These are phyloP conservation scores for Naganishia antarctica DNA, from an alignment of 768 basidiomycete genomes.

Conservation along the genomic window DNA sequence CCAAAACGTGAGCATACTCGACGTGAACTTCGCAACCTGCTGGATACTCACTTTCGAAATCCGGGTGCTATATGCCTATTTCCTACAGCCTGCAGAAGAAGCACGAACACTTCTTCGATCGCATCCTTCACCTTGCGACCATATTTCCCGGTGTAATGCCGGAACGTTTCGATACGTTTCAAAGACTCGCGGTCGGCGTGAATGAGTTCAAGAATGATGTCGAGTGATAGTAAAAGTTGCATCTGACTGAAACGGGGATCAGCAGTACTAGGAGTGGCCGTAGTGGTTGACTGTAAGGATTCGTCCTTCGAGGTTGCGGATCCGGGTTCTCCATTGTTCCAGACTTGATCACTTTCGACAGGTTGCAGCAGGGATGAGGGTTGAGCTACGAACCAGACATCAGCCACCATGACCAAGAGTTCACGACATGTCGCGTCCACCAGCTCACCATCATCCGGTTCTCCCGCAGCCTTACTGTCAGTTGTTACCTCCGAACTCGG, in stretches of 20 bases:
- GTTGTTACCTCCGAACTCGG: background rate
- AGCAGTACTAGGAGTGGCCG: slow-evolving; percentile 10
- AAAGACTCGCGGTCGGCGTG: slow-evolving; percentile 85
- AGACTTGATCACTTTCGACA: slow-evolving; percentile 12
- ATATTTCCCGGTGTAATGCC: slow-evolving; percentile 76
- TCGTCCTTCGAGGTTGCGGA: slow-evolving; percentile 9
- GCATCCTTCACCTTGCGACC: slow-evolving; percentile 85
- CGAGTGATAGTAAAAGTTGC: slow-evolving; percentile 84
- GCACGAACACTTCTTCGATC: slow-evolving; percentile 86
- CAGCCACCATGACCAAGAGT: background rate
- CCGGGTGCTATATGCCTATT: slow-evolving; percentile 75
- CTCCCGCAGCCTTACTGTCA: slow-evolving; percentile 8
- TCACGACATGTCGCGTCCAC: background rate
- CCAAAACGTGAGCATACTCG: background rate
- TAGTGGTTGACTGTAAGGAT: background rate
- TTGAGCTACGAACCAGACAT: background rate
- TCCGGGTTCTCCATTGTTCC: background rate
- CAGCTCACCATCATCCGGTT: slow-evolving; percentile 27
- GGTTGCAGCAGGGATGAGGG: background rate
- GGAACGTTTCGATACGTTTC: slow-evolving; percentile 87
- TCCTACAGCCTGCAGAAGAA: slow-evolving; percentile 70
- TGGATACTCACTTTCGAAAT: slow-evolving; percentile 62
- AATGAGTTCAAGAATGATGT: slow-evolving; percentile 83
- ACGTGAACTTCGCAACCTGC: background rate
- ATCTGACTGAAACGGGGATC: slow-evolving; percentile 55